A percentile compares a stretch with the other conserved stretches of the same genome.
phyloP scores from a whole-genome alignment of 1,284 basidiomycete genomes.

The Ustanciosporium gigantosporum region DNA sequence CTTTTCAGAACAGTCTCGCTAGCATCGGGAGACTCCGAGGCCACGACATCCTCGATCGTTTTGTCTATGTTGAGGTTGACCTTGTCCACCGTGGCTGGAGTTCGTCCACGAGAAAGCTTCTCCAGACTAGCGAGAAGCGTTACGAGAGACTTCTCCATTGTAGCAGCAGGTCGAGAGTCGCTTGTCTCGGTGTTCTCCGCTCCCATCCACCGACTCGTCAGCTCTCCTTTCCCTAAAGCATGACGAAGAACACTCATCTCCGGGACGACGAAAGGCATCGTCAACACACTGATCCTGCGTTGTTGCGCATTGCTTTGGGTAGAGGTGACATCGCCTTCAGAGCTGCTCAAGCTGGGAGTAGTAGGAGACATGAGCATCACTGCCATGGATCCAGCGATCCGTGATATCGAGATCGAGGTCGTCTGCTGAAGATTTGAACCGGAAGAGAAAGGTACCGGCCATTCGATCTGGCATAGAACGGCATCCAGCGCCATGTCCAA shows the following conservation, averaged over 20 bases:
- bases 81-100: too few relatives aligned
- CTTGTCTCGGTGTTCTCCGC: too few relatives aligned
- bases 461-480: constrained; percentile 27
- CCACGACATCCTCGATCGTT: too few relatives aligned
- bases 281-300: constrained; percentile 23
- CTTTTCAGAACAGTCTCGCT: too few relatives aligned
- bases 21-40: too few relatives aligned
- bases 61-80: too few relatives aligned
- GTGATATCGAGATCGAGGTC: constrained; percentile 20
- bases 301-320: constrained; percentile 2
- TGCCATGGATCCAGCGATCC: constrained; percentile 32
- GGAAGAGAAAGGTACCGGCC: constrained; percentile 15
- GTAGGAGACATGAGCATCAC: constrained; percentile 22
- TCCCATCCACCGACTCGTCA: constrained; percentile 22
- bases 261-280: constrained; percentile 23
- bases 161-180: too few relatives aligned
- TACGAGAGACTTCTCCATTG: too few relatives aligned
- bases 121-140: too few relatives aligned
- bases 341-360: constrained; percentile 3
- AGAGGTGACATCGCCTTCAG: constrained; percentile 7
- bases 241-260: constrained; percentile 31
- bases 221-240: constrained; percentile 34
- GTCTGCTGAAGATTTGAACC: constrained; percentile 10
- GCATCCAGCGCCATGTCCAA: constrained; percentile 32
- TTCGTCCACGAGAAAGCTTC: too few relatives aligned